phyloP scores from a whole-genome alignment of 2,329 filamentous ascomycete genomes.

The Diaporthe amygdali region DNA sequence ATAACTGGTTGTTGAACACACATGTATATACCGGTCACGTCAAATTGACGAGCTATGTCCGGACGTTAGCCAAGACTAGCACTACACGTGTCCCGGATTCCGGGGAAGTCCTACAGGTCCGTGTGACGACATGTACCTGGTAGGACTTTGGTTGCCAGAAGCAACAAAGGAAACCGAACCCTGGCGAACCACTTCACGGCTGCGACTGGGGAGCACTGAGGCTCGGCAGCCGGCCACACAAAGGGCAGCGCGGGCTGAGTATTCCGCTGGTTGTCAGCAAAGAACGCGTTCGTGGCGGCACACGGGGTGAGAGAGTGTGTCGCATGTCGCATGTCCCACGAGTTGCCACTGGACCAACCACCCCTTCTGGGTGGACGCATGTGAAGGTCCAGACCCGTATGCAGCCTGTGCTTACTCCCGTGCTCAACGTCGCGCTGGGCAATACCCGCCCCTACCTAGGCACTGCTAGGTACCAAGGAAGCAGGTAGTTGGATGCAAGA shows the following conservation, averaged over 20 bases:
- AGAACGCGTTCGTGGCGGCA: neutral
- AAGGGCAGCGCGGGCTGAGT: neutral
- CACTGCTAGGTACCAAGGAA: neutral
- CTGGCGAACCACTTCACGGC: neutral
- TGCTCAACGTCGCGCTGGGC: slow-evolving; percentile 2
- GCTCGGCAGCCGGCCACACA: slow-evolving; percentile 6
- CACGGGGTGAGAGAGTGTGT: neutral
- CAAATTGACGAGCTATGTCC: slow-evolving; percentile 1
- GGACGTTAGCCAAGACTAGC: slow-evolving; percentile 7
- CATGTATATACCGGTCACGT: neutral
- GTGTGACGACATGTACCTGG: slow-evolving; percentile 4
- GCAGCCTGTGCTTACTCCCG: slow-evolving; percentile 11
- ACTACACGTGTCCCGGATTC: slow-evolving; percentile 12
- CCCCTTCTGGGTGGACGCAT: neutral
- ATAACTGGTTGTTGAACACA: neutral
- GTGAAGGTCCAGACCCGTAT: slow-evolving; percentile 15
- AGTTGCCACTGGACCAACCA: neutral
- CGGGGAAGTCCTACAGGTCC: slow-evolving; percentile 12
- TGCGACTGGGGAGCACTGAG: neutral
- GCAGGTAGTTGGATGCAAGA: neutral
- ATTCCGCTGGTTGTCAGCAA: neutral
- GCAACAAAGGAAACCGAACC: slow-evolving; percentile 10
- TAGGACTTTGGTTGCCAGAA: slow-evolving; percentile 16
- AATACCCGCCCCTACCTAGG: neutral
- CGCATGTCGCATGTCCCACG: neutral